phyloP scores from a whole-genome alignment of 2,329 filamentous ascomycete genomes.

The Fulvia fulva region DNA sequence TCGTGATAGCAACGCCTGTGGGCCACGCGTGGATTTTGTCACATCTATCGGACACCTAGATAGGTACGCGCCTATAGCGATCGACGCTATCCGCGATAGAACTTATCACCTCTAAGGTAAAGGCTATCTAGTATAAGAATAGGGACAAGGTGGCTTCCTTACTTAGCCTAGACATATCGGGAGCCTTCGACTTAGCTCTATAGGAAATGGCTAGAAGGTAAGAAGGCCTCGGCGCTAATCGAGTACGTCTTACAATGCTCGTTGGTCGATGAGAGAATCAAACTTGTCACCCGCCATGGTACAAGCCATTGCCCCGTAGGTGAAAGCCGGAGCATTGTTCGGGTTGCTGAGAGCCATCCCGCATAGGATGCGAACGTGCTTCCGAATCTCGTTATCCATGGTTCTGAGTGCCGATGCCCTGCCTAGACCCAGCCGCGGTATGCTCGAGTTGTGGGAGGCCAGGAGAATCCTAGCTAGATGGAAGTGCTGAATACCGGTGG shows the following conservation, averaged over 20 bases:
- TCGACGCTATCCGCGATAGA: too few relatives aligned
- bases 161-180: too few relatives aligned
- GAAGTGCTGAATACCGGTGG: slow-evolving; percentile 58
- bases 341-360: slow-evolving; percentile 57
- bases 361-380: slow-evolving; percentile 52
- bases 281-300: slow-evolving; percentile 48
- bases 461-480: slow-evolving; percentile 57
- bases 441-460: slow-evolving; percentile 52
- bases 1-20: slow-evolving; percentile 46
- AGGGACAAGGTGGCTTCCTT: too few relatives aligned
- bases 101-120: too few relatives aligned
- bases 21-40: slow-evolving; percentile 41
- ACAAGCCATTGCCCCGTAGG: slow-evolving; percentile 38
- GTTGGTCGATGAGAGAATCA: slow-evolving; percentile 30
- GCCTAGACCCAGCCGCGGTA: slow-evolving; percentile 47
- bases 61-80: too few relatives aligned
- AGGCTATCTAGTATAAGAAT: too few relatives aligned
- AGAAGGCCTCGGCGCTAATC: too few relatives aligned
- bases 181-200: too few relatives aligned
- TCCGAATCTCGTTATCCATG: slow-evolving; percentile 44
- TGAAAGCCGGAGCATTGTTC: slow-evolving; percentile 51
- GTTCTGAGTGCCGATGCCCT: slow-evolving; percentile 37
- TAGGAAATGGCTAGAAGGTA: too few relatives aligned
- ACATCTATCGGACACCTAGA: too few relatives aligned
- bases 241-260: slow-evolving; percentile 38